Conservation (phyloP, 306 rosid genomes). For the Prunus davidiana region DNA sequence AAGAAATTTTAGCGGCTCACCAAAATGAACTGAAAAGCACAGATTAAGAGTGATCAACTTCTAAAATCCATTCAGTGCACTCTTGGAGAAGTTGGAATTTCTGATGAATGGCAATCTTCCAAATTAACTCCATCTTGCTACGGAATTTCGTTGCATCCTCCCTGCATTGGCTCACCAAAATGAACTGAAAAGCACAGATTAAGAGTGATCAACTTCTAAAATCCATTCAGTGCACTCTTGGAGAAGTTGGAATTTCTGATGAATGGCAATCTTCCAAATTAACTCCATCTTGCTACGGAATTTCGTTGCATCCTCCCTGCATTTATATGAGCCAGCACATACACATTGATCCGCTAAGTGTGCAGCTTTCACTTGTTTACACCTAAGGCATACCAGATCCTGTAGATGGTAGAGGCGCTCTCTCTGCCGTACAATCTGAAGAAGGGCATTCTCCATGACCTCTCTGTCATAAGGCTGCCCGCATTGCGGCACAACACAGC, state of each 20-base stretch:
- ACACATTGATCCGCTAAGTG: conserved; percentile 81
- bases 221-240: conserved; percentile 78
- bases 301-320: conserved; percentile 57
- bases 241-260: conserved; percentile 83
- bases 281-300: conserved; percentile 59
- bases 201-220: conserved; percentile 40
- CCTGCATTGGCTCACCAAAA: too few relatives aligned
- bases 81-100: too few relatives aligned
- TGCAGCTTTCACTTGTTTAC: conserved; percentile 78
- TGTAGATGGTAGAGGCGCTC: conserved; percentile 81
- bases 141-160: too few relatives aligned
- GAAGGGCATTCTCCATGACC: conserved; percentile 69
- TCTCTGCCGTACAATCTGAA: conserved; percentile 82
- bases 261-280: conserved; percentile 57
- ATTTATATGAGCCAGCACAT: conserved; percentile 74
- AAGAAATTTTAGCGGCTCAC: not conserved
- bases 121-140: too few relatives aligned
- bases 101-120: too few relatives aligned
- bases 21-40: too few relatives aligned
- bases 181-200: not conserved
- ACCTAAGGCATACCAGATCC: conserved; percentile 67
- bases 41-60: too few relatives aligned
- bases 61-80: too few relatives aligned
- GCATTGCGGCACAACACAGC: conserved; percentile 80
- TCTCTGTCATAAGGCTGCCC: conserved; percentile 85